phyloP scores from a whole-genome alignment of 2,329 filamentous ascomycete species.

The Monosporascus sp. region DNA sequence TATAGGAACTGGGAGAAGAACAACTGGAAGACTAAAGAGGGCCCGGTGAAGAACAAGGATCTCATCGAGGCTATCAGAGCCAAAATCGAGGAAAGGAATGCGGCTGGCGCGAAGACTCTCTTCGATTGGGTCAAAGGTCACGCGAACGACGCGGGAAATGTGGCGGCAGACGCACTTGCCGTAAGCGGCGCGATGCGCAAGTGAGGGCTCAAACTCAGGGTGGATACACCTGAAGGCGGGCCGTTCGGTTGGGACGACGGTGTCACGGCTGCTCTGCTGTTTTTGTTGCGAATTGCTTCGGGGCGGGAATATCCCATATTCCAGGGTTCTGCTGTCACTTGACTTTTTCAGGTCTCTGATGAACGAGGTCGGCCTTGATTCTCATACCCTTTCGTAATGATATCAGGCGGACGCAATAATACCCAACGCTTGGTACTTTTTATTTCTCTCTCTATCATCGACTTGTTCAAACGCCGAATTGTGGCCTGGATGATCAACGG shows the following conservation, averaged over 20 bases:
- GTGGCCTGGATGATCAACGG: too few species aligned
- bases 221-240: background rate
- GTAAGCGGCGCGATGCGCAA: slow-evolving; percentile 52
- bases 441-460: too few species aligned
- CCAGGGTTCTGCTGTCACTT: too few species aligned
- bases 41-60: slow-evolving; percentile 82
- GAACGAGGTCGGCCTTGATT: too few species aligned
- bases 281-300: background rate
- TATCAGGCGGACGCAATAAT: too few species aligned
- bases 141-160: slow-evolving; percentile 65
- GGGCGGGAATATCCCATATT: too few species aligned
- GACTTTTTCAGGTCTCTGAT: too few species aligned
- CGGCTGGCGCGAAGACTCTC: slow-evolving; percentile 54
- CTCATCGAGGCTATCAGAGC: slow-evolving; percentile 68
- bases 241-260: background rate
- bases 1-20: slow-evolving; percentile 69
- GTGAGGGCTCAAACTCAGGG: background rate
- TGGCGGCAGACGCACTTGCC: slow-evolving; percentile 73
- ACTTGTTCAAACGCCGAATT: too few species aligned
- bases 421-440: too few species aligned
- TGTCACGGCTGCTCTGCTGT: background rate
- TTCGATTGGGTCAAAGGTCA: slow-evolving; percentile 94
- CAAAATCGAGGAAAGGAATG: slow-evolving; percentile 64
- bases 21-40: slow-evolving; percentile 68
- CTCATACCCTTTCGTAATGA: too few species aligned